A percentile compares a stretch with the other conserved stretches of the same genome.
phyloP scores from a whole-genome alignment of 2,329 filamentous ascomycete species.

The Colletotrichum viniferum region DNA sequence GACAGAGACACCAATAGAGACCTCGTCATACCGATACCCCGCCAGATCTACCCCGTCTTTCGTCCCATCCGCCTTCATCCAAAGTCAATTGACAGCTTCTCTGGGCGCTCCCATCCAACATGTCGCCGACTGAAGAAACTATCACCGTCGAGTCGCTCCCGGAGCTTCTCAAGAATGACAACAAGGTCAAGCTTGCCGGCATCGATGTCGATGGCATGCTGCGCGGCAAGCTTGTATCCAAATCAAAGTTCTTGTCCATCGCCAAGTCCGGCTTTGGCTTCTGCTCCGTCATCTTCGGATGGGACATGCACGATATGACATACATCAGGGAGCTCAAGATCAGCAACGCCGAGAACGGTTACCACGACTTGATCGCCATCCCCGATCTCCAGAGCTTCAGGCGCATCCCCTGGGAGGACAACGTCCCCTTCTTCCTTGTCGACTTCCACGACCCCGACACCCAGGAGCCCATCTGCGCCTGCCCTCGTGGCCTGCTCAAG shows the following conservation, averaged over 20 bases:
- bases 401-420: slow-evolving; percentile 88
- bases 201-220: slow-evolving; percentile 87
- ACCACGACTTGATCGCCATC: slow-evolving; percentile 82
- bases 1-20: neutral
- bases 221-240: slow-evolving; percentile 88
- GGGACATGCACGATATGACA: slow-evolving; percentile 96
- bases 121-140: slow-evolving; percentile 25
- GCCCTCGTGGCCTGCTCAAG: slow-evolving; percentile 78
- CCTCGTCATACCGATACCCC: neutral
- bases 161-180: slow-evolving; percentile 71
- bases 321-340: slow-evolving; percentile 86
- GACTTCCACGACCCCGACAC: slow-evolving; percentile 85
- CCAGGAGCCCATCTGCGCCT: slow-evolving; percentile 72
- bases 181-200: slow-evolving; percentile 84
- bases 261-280: slow-evolving; percentile 86
- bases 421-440: slow-evolving; percentile 85
- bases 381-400: slow-evolving; percentile 80
- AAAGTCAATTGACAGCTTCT: slow-evolving; percentile 16
- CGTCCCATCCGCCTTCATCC: slow-evolving; percentile 8
- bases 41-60: neutral
- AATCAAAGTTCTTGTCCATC: slow-evolving; percentile 89
- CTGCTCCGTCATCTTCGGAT: slow-evolving; percentile 93
- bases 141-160: slow-evolving; percentile 70
- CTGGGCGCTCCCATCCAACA: slow-evolving; percentile 19
- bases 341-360: slow-evolving; percentile 90